Evolutionary conservation across 2,329 filamentous ascomycete genomes (phyloP).

Genomic region (Ophiostoma quercus): DNA sequence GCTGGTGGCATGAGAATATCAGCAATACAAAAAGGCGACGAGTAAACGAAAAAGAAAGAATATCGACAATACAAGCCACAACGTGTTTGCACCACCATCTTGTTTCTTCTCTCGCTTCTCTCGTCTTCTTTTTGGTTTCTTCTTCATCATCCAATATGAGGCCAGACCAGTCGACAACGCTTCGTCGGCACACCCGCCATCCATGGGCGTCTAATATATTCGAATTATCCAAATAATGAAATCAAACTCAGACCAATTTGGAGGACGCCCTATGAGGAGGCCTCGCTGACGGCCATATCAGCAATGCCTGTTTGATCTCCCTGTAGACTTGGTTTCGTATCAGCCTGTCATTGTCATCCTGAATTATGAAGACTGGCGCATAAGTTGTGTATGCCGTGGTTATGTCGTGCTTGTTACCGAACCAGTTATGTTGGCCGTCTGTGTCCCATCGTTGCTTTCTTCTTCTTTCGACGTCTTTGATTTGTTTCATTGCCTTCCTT

Average conservation of each 20-base stretch:
- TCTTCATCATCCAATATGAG: background rate
- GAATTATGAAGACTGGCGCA: background rate
- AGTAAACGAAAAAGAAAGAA: background rate
- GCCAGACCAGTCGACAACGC: background rate
- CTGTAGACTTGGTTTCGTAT: background rate
- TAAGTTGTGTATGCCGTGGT: background rate
- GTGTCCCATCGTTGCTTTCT: background rate
- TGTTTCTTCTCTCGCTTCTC: background rate
- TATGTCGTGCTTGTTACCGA: slow-evolving; percentile 3
- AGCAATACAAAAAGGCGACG: too few relatives aligned
- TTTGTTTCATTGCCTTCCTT: background rate
- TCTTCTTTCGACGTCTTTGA: background rate
- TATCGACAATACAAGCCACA: background rate
- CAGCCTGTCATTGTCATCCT: background rate
- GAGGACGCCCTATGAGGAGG: background rate
- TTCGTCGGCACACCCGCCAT: background rate
- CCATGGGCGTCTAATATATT: background rate
- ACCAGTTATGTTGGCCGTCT: background rate
- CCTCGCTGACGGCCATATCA: background rate
- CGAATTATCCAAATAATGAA: too few relatives aligned
- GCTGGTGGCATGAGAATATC: background rate
- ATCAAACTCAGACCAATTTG: background rate
- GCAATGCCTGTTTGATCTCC: slow-evolving; percentile 1
- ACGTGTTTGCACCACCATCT: background rate
- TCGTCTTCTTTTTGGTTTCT: background rate